These are phyloP conservation scores for Periconia digitata DNA, from an alignment of 2,329 filamentous ascomycete species.

Conservation along the genomic window DNA sequence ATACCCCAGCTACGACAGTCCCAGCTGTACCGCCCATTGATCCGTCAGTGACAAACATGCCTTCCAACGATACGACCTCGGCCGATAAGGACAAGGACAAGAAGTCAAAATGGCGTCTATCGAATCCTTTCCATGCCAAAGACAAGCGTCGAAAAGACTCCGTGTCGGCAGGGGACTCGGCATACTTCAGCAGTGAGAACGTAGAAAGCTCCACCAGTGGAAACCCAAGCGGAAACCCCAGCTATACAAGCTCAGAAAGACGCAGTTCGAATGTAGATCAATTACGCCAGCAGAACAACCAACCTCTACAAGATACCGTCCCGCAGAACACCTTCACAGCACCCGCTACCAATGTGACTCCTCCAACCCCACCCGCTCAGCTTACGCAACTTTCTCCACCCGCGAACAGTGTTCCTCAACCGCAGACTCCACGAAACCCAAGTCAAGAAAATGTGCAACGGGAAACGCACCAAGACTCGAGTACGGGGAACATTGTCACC, in stretches of 20 bases:
- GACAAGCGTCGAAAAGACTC: conserved; percentile 29
- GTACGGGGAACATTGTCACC: conserved; percentile 37
- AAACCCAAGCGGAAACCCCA: conserved; percentile 32
- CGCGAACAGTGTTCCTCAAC: not conserved
- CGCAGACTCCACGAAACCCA: conserved; percentile 13
- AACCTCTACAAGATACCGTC: not conserved
- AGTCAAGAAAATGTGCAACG: conserved; percentile 27
- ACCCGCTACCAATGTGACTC: conserved; percentile 22
- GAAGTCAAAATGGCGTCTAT: conserved; percentile 40
- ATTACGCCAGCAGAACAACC: conserved; percentile 9
- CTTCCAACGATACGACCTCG: conserved; percentile 17
- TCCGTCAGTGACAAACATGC: conserved; percentile 1
- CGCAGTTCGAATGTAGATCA: conserved; percentile 30
- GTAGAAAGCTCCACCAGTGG: conserved; percentile 21
- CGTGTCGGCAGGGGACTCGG: conserved; percentile 30
- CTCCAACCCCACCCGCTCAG: conserved; percentile 23
- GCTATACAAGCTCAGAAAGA: conserved; percentile 30
- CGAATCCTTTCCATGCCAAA: conserved; percentile 40
- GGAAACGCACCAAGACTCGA: conserved; percentile 34
- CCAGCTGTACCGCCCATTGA: conserved; percentile 17
- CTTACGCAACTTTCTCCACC: conserved; percentile 1
- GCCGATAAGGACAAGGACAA: conserved; percentile 40
- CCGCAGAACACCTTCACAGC: conserved; percentile 15
- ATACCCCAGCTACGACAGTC: conserved; percentile 1
- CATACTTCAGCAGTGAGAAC: conserved; percentile 37